A percentile compares a stretch with the other conserved stretches of the same genome.
phyloP scores from a whole-genome alignment of 441 rosid genomes.

The Capsella rubella region DNA sequence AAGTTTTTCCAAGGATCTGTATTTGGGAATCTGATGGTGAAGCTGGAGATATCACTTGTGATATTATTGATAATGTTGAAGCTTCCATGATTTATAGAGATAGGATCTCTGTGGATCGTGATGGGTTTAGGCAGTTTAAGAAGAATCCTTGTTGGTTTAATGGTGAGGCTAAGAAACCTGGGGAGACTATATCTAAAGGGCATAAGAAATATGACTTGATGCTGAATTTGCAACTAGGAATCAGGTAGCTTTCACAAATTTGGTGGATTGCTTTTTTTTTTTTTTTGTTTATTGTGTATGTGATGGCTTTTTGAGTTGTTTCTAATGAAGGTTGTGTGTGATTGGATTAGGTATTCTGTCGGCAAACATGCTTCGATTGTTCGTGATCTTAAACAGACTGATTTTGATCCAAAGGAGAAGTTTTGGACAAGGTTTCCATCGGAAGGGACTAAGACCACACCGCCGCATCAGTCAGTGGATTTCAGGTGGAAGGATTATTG shows the following conservation, averaged over 20 bases:
- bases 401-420: constrained; percentile 93
- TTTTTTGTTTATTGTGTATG: neutral
- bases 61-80: constrained; percentile 53
- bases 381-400: constrained; percentile 60
- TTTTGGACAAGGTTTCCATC: constrained; percentile 95
- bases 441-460: constrained; percentile 89
- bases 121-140: constrained; percentile 44
- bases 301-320: neutral
- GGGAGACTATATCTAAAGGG: constrained; percentile 61
- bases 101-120: constrained; percentile 41
- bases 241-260: constrained; percentile 45
- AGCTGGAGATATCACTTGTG: constrained; percentile 62
- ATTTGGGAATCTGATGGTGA: constrained; percentile 62
- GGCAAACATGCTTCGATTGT: constrained; percentile 74
- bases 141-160: constrained; percentile 48
- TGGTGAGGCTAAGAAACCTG: constrained; percentile 55
- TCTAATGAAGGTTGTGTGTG: constrained; percentile 17
- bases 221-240: constrained; percentile 62
- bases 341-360: constrained; percentile 71
- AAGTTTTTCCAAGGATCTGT: constrained; percentile 53
- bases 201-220: constrained; percentile 66
- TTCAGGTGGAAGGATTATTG: constrained; percentile 98
- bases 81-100: constrained; percentile 48
- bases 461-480: constrained; percentile 83
- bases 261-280: neutral